Percentiles rank a stretch among this genome's conserved stretches.
phyloP scores from a whole-genome alignment of 2,329 filamentous ascomycete species.

The Botrytis tulipae region DNA sequence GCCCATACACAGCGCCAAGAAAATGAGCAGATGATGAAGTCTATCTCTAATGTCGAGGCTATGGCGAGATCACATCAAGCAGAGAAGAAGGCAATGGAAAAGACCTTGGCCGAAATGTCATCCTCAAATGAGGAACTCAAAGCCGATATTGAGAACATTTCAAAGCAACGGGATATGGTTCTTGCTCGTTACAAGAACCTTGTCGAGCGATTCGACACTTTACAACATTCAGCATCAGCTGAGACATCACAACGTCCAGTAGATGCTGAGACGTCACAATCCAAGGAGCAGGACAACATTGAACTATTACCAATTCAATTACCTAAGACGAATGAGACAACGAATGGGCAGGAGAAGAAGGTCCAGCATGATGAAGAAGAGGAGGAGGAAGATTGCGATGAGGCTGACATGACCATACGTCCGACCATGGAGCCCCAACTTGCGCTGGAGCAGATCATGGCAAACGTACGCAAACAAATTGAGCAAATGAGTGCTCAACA shows the following conservation, averaged over 20 bases:
- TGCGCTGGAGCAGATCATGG: slow-evolving; percentile 7
- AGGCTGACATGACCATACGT: slow-evolving; percentile 5
- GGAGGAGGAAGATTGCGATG: neutral
- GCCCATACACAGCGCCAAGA: neutral
- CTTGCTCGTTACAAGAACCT: slow-evolving; percentile 10
- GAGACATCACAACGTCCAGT: neutral
- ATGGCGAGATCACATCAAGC: neutral
- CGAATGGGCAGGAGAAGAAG: neutral
- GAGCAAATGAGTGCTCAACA: slow-evolving; percentile 13
- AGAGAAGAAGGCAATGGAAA: slow-evolving; percentile 3
- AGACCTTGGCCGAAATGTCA: neutral
- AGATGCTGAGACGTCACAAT: neutral
- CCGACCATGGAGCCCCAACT: slow-evolving; percentile 12
- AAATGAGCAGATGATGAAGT: neutral
- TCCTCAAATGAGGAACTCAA: slow-evolving; percentile 6
- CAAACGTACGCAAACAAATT: slow-evolving; percentile 8
- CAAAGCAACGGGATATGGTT: slow-evolving; percentile 12
- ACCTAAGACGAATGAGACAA: neutral
- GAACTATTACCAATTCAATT: neutral
- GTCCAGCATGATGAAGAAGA: neutral
- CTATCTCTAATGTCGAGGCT: neutral
- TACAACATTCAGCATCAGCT: neutral
- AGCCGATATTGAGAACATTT: neutral
- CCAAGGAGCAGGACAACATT: neutral
- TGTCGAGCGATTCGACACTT: slow-evolving; percentile 9